phyloP scores from a whole-genome alignment of 768 basidiomycete species.

The Vararia minispora region DNA sequence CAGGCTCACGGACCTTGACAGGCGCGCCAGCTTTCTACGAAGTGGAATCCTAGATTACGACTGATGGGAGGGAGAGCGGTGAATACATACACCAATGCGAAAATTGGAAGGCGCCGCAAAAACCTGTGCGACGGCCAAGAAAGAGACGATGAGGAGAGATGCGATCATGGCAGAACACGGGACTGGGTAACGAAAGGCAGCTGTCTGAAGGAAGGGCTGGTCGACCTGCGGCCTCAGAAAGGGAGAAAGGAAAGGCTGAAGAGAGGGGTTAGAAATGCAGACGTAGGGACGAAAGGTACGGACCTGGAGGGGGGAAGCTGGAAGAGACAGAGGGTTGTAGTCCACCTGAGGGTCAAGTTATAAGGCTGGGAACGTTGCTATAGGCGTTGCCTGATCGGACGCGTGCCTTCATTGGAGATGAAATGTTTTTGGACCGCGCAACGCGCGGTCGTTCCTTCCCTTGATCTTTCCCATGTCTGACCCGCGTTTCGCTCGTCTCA shows the following conservation, averaged over 20 bases:
- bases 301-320: neutral
- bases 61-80: neutral
- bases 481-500: slow-evolving; percentile 78
- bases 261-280: slow-evolving; percentile 14
- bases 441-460: slow-evolving; percentile 1
- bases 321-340: neutral
- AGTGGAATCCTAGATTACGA: neutral
- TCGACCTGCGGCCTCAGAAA: slow-evolving; percentile 25
- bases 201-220: slow-evolving; percentile 14
- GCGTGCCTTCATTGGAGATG: neutral
- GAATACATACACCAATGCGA: slow-evolving; percentile 20
- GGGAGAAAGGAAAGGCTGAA: slow-evolving; percentile 6
- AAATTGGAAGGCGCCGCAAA: slow-evolving; percentile 32
- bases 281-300: slow-evolving; percentile 6
- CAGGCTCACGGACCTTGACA: slow-evolving; percentile 19
- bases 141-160: slow-evolving; percentile 28
- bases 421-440: slow-evolving; percentile 2
- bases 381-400: neutral
- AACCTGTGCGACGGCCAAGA: slow-evolving; percentile 34
- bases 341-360: too few relatives aligned
- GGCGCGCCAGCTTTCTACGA: slow-evolving; percentile 13
- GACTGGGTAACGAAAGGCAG: slow-evolving; percentile 14
- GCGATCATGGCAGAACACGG: slow-evolving; percentile 36
- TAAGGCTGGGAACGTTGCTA: too few relatives aligned
- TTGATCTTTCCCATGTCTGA: slow-evolving; percentile 45